Percentiles rank a stretch among this genome's conserved stretches.
These are phyloP conservation scores for Phlebiopsis gigantea DNA, from an alignment of 768 basidiomycete genomes.

Conservation along the genomic window DNA sequence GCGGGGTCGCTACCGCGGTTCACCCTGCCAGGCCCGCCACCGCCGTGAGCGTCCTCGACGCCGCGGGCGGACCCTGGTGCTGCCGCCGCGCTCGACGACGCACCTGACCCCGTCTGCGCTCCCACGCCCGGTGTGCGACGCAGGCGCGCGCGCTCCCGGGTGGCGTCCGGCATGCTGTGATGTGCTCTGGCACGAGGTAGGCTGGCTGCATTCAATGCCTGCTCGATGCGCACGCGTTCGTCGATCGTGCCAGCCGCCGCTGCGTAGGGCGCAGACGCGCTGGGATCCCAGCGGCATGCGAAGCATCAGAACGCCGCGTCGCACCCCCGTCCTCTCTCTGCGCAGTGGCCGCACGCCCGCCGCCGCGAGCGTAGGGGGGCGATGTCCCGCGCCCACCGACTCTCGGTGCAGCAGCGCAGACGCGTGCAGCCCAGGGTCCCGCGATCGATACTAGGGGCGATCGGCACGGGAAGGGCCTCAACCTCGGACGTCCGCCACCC, in stretches of 20 bases:
- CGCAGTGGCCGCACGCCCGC: not conserved
- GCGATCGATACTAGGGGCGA: slow-evolving; percentile 1
- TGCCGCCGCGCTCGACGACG: not conserved
- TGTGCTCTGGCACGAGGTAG: slow-evolving; percentile 5
- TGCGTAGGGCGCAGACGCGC: too few species aligned
- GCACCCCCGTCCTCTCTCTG: not conserved
- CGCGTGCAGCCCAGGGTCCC: not conserved
- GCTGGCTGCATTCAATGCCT: slow-evolving; percentile 3
- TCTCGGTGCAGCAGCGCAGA: not conserved
- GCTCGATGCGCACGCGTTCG: too few species aligned
- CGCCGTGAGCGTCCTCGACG: too few species aligned
- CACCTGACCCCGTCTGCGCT: not conserved
- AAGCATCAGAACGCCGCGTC: not conserved
- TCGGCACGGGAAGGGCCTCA: not conserved
- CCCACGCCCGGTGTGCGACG: slow-evolving; percentile 2
- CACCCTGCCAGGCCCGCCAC: too few species aligned
- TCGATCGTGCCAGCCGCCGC: too few species aligned
- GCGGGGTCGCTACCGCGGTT: too few species aligned
- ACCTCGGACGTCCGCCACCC: slow-evolving; percentile 2
- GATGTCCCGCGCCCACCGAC: not conserved
- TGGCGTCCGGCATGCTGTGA: slow-evolving; percentile 9
- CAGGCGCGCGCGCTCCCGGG: not conserved
- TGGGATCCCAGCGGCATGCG: too few species aligned
- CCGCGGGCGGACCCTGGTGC: too few species aligned
- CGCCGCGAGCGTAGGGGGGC: not conserved